phyloP scores from a whole-genome alignment of 1,284 basidiomycete species.

The Termitomyces sp. region DNA sequence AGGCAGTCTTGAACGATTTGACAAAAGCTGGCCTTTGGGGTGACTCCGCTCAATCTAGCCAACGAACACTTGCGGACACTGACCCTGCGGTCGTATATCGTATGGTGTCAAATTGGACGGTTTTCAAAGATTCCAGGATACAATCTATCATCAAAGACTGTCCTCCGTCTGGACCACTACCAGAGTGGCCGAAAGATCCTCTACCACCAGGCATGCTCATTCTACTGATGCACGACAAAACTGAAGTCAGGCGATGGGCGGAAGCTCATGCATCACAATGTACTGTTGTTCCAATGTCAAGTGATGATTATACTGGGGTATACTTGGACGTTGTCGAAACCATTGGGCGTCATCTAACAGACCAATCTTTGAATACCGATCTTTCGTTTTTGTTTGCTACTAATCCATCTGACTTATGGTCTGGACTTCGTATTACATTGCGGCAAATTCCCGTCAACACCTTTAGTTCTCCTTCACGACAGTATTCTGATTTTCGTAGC shows the following conservation, averaged over 20 bases:
- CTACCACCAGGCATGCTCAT: slow-evolving; percentile 57
- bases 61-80: slow-evolving; percentile 33
- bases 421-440: slow-evolving; percentile 42
- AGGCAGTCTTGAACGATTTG: slow-evolving; percentile 42
- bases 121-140: slow-evolving; percentile 52
- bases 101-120: slow-evolving; percentile 57
- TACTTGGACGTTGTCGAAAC: slow-evolving; percentile 41
- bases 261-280: slow-evolving; percentile 36
- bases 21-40: slow-evolving; percentile 28
- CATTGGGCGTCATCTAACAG: slow-evolving; percentile 22
- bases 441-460: slow-evolving; percentile 48
- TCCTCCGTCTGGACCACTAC: slow-evolving; percentile 31
- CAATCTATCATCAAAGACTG: slow-evolving; percentile 38
- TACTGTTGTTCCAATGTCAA: slow-evolving; percentile 40
- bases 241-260: slow-evolving; percentile 56
- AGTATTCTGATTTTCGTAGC: slow-evolving; percentile 42
- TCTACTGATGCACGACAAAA: slow-evolving; percentile 48
- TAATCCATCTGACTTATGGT: slow-evolving; percentile 49
- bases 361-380: slow-evolving; percentile 6
- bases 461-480: slow-evolving; percentile 31
- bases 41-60: slow-evolving; percentile 14
- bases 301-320: slow-evolving; percentile 38
- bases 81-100: slow-evolving; percentile 57
- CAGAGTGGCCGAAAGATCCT: slow-evolving; percentile 52
- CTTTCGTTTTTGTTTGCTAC: slow-evolving; percentile 27